These are phyloP conservation scores for Obba rivulosa DNA, from an alignment of 768 basidiomycete genomes.

Conservation along the genomic window DNA sequence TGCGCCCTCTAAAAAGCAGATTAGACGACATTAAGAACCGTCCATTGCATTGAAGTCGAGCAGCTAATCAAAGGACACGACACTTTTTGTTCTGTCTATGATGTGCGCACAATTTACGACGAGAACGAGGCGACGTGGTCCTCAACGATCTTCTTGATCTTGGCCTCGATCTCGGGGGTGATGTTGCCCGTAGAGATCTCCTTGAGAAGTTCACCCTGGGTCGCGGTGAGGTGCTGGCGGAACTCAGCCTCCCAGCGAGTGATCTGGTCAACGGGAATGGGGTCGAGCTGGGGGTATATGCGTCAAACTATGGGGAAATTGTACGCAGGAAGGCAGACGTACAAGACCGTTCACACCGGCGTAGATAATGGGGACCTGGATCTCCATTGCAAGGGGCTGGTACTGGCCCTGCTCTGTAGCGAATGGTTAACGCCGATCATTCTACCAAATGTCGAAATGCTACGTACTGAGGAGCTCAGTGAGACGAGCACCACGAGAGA, in stretches of 20 bases:
- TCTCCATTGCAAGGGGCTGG: slow-evolving; percentile 88
- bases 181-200: slow-evolving; percentile 83
- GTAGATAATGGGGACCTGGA: slow-evolving; percentile 98
- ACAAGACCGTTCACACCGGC: slow-evolving; percentile 99
- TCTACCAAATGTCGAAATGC: background rate
- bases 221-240: slow-evolving; percentile 77
- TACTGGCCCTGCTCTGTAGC: slow-evolving; percentile 95
- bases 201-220: slow-evolving; percentile 70
- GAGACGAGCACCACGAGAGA: slow-evolving; percentile 95
- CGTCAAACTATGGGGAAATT: slow-evolving; percentile 1
- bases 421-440: slow-evolving; percentile 14
- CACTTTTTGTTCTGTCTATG: slow-evolving; percentile 9
- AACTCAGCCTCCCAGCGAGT: slow-evolving; percentile 90
- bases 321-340: slow-evolving; percentile 25
- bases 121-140: slow-evolving; percentile 82
- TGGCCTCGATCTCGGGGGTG: slow-evolving; percentile 83
- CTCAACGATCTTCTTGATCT: slow-evolving; percentile 94
- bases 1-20: no score
- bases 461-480: slow-evolving; percentile 88
- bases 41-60: no score
- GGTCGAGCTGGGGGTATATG: slow-evolving; percentile 60
- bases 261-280: slow-evolving; percentile 93
- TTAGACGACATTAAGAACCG: no score
- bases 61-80: no score
- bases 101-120: slow-evolving; percentile 23